A percentile compares a stretch with the other conserved stretches of the same genome.
phyloP scores from a whole-genome alignment of 106 monocot genomes.

The Xerophyta viscosa region DNA sequence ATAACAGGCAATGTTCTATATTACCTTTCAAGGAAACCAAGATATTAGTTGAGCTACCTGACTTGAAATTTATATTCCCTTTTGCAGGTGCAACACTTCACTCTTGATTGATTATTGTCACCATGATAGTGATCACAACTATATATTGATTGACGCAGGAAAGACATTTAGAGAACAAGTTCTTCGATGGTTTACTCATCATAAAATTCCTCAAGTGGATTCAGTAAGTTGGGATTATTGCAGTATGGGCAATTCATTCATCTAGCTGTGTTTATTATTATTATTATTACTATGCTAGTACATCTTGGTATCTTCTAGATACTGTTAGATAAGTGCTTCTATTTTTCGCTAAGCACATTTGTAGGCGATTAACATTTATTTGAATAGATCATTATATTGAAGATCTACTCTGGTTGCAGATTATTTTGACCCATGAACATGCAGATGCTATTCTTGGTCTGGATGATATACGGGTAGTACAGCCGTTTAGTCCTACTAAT shows the following conservation, averaged over 20 bases:
- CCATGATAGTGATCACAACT: conserved; percentile 40
- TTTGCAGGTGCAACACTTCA: conserved; percentile 82
- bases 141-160: conserved; percentile 91
- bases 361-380: no score
- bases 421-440: conserved; percentile 95
- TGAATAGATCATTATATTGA: no score
- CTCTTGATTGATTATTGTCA: conserved; percentile 83
- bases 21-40: no score
- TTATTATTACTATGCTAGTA: no score
- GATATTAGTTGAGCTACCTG: no score
- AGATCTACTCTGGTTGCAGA: conserved; percentile 54
- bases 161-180: conserved; percentile 97
- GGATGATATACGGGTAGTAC: conserved; percentile 84
- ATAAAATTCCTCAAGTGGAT: conserved; percentile 85
- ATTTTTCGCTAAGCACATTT: no score
- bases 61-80: not conserved
- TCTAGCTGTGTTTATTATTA: no score
- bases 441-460: conserved; percentile 96
- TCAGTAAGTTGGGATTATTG: conserved; percentile 46
- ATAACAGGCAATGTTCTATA: no score
- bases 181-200: conserved; percentile 82
- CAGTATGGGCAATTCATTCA: no score
- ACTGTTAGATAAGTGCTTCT: no score
- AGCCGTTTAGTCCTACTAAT: conserved; percentile 72
- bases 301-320: no score